A percentile compares a stretch with the other conserved stretches of the same genome.
These are phyloP conservation scores for Dacryopinax spathularia DNA, from an alignment of 768 basidiomycete species.

Conservation along the genomic window DNA sequence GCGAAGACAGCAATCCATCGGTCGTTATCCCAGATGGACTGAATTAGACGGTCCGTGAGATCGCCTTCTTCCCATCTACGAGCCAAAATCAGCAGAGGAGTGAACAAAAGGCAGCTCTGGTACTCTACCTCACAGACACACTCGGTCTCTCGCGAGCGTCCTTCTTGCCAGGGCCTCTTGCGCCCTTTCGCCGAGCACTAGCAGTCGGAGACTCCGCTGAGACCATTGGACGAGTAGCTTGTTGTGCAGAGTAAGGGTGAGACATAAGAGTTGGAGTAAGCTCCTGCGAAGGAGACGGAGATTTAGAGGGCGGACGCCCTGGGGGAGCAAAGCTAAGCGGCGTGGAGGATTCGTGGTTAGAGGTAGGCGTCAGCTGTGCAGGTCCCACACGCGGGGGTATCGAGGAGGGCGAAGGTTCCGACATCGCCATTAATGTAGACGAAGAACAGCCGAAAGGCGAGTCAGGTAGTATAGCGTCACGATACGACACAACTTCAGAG, in stretches of 20 bases:
- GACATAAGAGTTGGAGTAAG: neutral
- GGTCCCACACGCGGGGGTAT: slow-evolving; percentile 1
- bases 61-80: slow-evolving; percentile 15
- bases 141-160: slow-evolving; percentile 12
- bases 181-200: slow-evolving; percentile 5
- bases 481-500: neutral
- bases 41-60: slow-evolving; percentile 14
- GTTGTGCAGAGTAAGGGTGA: slow-evolving; percentile 3
- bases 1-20: slow-evolving; percentile 15
- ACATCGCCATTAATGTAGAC: neutral
- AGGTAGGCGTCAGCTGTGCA: slow-evolving; percentile 2
- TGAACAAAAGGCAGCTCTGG: neutral
- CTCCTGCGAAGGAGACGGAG: neutral
- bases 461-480: neutral
- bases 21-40: slow-evolving; percentile 9
- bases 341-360: slow-evolving; percentile 3
- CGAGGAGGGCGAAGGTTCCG: neutral
- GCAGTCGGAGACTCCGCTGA: neutral
- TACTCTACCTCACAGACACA: slow-evolving; percentile 12
- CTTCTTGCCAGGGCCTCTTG: slow-evolving; percentile 14
- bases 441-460: neutral
- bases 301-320: neutral
- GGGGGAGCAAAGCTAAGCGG: slow-evolving; percentile 1
- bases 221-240: neutral
- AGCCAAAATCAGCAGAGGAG: neutral